phyloP scores from a whole-genome alignment of 306 rosid genomes.

The Morella rubra region DNA sequence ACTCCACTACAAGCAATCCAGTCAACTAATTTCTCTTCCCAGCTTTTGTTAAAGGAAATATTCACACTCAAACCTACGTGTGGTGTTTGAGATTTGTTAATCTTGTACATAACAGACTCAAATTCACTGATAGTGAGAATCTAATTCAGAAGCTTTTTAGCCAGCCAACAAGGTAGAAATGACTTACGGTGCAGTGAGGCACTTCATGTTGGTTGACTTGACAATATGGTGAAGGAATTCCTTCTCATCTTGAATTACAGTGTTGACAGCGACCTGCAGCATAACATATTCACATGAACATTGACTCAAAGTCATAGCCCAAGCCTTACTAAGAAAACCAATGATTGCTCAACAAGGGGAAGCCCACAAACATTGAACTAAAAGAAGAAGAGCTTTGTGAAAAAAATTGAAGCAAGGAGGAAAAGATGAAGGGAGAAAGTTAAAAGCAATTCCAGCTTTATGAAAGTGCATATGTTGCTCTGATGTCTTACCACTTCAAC shows the following conservation, averaged over 20 bases:
- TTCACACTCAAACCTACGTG: background rate
- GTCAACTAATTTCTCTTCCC: too few species aligned
- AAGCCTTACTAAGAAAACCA: background rate
- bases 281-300: background rate
- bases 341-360: background rate
- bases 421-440: background rate
- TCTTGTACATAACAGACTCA: too few species aligned
- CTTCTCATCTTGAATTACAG: conserved; percentile 78
- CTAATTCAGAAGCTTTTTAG: too few species aligned
- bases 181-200: conserved; percentile 85
- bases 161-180: background rate
- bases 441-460: background rate
- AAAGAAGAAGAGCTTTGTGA: background rate
- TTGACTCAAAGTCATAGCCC: conserved; percentile 17
- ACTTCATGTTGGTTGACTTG: conserved; percentile 88
- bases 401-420: background rate
- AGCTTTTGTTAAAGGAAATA: background rate
- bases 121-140: too few species aligned
- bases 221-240: conserved; percentile 74
- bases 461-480: background rate
- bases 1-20: too few species aligned
- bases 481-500: background rate
- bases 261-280: conserved; percentile 80
- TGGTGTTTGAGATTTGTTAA: too few species aligned
- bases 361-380: background rate